Evolutionary conservation across 2,329 filamentous ascomycete species (phyloP), one percentile per base, ranked within the genome.

Genomic region (Davidsoniella eucalypti): DNA sequence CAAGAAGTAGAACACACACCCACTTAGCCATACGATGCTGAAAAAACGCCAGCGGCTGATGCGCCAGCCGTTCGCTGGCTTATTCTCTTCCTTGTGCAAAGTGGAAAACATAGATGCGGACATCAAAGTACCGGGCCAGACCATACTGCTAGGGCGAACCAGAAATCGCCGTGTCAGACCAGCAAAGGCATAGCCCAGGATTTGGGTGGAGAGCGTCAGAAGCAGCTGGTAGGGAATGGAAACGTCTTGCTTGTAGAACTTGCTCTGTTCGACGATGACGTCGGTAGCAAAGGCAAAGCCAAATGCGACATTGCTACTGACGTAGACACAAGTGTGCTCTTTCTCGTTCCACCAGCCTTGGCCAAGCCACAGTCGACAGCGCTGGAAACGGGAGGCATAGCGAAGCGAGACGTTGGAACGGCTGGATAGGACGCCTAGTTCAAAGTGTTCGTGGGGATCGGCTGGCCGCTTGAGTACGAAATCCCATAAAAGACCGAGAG

Each of bases 41-140:
- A 94, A 94, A 66, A 94, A 93, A 55, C 78, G 82, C 74, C 85
- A 88, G 44, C 86, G 73, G 55, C 82, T 85, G 47, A 93, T 82
- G 40, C 66, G 80, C 87, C 87, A 93, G 33, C 86, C 84, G 61
- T 86, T 80, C 17, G 84, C 86, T 36, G 78, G 74, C 57, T 82
- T 84, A 62, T 92, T 93, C 59, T 88, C 81, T 54, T 87, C 80
- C 58, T 82, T 87, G 64, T 94, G 87, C 46, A 94, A 70, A 0
- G 85, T 90, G 3, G 80, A 82, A 58, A 94, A 92, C 84, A 94
- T 88, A 58, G 86, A 82, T 0, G 85, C 86, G 17, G 86, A 90
- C 72, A 90, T 87, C 46, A 94, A 69, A 0, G 87, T 93, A 18
- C 83, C 82, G 1, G 87, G 87, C 87, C 87, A 94, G 44, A 94